phyloP scores from a whole-genome alignment of 1,284 basidiomycete species.

The Mycosarcoma maydis region DNA sequence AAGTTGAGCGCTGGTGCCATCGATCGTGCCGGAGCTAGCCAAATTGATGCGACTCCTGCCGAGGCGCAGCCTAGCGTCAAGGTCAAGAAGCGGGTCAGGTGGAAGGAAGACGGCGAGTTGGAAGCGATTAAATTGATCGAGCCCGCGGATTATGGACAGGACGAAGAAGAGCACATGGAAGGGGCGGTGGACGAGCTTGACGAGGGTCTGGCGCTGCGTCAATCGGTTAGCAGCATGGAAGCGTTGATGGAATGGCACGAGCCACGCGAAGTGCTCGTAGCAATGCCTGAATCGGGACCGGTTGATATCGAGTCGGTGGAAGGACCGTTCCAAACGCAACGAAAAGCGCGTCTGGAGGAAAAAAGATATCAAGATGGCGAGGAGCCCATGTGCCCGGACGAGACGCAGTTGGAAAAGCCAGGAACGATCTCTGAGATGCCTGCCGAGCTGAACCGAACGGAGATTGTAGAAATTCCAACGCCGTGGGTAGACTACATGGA shows the following conservation, averaged over 20 bases:
- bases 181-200: slow-evolving; percentile 37
- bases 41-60: neutral
- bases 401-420: slow-evolving; percentile 17
- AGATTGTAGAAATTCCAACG: slow-evolving; percentile 11
- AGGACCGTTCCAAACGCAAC: slow-evolving; percentile 32
- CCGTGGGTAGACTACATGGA: slow-evolving; percentile 15
- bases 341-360: slow-evolving; percentile 13
- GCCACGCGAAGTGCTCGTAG: slow-evolving; percentile 15
- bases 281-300: neutral
- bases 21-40: slow-evolving; percentile 15
- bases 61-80: slow-evolving; percentile 17
- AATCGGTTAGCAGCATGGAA: slow-evolving; percentile 51
- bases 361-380: slow-evolving; percentile 3
- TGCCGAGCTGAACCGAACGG: slow-evolving; percentile 2
- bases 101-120: slow-evolving; percentile 52
- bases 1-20: slow-evolving; percentile 15
- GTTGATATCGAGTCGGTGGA: slow-evolving; percentile 38
- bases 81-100: slow-evolving; percentile 47
- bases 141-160: slow-evolving; percentile 50
- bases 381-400: slow-evolving; percentile 18
- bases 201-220: slow-evolving; percentile 51
- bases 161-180: slow-evolving; percentile 11
- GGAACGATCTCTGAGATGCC: slow-evolving; percentile 21
- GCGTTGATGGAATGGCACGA: slow-evolving; percentile 51
- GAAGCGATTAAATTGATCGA: slow-evolving; percentile 49